Conservation (phyloP, 495 filamentous ascomycete genomes). For the Podospora pseudoanserina region DNA sequence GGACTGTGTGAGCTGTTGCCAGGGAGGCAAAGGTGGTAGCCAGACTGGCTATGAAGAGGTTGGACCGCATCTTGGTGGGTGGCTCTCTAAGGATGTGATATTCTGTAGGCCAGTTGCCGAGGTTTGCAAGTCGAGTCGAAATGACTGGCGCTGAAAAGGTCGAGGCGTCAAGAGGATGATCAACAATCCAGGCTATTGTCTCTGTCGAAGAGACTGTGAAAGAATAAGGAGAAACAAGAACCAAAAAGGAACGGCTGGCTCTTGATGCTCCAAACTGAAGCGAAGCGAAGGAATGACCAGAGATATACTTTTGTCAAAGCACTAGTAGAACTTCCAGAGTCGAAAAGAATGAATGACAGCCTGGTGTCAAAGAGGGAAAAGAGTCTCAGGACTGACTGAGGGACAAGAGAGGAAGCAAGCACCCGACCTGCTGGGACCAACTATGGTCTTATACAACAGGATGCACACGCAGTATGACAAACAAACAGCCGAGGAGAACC, state of each 20-base stretch:
- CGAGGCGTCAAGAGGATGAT: not conserved
- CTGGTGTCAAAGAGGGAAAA: not conserved
- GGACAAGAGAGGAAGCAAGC: not conserved
- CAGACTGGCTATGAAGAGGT: conserved; percentile 27
- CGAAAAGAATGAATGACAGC: not conserved
- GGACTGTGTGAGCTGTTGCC: conserved; percentile 57
- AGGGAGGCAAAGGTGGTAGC: conserved; percentile 29
- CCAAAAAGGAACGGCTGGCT: conserved; percentile 1
- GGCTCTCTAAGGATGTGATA: not conserved
- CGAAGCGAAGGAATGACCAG: conserved; percentile 1
- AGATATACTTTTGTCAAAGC: not conserved
- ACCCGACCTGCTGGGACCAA: not conserved
- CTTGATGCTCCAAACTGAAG: not conserved
- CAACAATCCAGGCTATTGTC: not conserved
- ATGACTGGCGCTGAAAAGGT: not conserved
- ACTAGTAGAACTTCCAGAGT: not conserved
- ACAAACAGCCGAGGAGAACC: not conserved
- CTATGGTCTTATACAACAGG: conserved; percentile 2
- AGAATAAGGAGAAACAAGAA: not conserved
- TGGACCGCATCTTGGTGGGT: conserved; percentile 25
- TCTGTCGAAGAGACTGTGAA: conserved; percentile 9
- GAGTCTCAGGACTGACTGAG: conserved; percentile 2
- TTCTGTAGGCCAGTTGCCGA: conserved; percentile 14
- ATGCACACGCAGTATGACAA: not conserved
- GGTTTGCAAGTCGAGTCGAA: conserved; percentile 3